phyloP scores from a whole-genome alignment of 352 stramenopile genomes.

The Phytophthora hibernalis region DNA sequence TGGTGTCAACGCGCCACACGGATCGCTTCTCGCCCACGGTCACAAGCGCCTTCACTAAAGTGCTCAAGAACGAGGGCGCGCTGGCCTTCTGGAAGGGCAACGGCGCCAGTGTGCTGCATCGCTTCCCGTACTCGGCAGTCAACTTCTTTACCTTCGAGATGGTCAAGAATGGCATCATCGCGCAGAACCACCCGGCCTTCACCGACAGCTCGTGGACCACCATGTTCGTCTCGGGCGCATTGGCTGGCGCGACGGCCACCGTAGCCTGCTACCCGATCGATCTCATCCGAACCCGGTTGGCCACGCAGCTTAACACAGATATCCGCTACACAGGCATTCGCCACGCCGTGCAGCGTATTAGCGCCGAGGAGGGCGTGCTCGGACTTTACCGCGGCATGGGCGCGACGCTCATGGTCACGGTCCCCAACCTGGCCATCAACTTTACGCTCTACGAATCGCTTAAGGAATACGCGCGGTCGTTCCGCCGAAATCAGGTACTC shows the following conservation, averaged over 20 bases:
- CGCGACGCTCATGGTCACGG: conserved; percentile 94
- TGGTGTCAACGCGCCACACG: conserved; percentile 92
- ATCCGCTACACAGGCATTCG: conserved; percentile 92
- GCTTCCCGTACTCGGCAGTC: conserved; percentile 97
- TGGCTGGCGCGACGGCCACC: conserved; percentile 78
- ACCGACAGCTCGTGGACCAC: conserved; percentile 78
- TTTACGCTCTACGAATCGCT: conserved; percentile 96
- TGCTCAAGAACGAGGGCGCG: conserved; percentile 94
- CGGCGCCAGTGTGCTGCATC: conserved; percentile 94
- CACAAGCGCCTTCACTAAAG: conserved; percentile 85
- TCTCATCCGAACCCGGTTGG: conserved; percentile 94
- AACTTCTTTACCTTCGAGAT: conserved; percentile 98
- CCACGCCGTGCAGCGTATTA: conserved; percentile 94
- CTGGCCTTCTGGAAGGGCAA: conserved; percentile 97
- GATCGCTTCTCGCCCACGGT: conserved; percentile 84
- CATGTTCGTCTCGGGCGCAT: conserved; percentile 76
- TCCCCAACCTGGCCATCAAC: conserved; percentile 97
- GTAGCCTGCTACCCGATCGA: conserved; percentile 97
- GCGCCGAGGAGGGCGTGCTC: conserved; percentile 81
- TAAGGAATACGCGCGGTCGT: conserved; percentile 89
- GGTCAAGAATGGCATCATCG: conserved; percentile 81
- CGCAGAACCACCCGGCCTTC: conserved; percentile 69
- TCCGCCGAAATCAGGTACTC: conserved; percentile 59
- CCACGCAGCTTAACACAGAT: conserved; percentile 93
- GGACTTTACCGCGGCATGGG: conserved; percentile 95